phyloP scores from a whole-genome alignment of 1,284 basidiomycete species.

The Leccinum solheimii region DNA sequence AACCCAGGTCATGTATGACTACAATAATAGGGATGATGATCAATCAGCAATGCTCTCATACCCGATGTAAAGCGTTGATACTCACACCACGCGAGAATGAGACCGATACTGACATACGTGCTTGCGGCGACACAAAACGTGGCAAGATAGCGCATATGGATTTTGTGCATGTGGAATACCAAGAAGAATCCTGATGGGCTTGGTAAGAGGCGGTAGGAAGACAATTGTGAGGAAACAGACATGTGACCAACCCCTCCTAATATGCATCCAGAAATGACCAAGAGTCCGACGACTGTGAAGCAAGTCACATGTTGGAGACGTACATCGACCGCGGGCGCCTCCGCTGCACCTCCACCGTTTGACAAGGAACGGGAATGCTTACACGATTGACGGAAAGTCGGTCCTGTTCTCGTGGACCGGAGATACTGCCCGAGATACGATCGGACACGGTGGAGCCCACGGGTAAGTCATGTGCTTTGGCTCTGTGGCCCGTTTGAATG shows the following conservation, averaged over 20 bases:
- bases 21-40: background rate
- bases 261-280: constrained; percentile 50
- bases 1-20: constrained; percentile 76
- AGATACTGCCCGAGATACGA: constrained; percentile 11
- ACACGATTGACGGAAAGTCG: background rate
- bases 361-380: background rate
- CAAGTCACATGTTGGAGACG: background rate
- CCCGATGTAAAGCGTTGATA: constrained; percentile 5
- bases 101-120: constrained; percentile 66
- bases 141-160: constrained; percentile 61
- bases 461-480: constrained; percentile 1
- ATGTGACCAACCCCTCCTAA: constrained; percentile 65
- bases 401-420: background rate
- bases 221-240: constrained; percentile 15
- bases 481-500: background rate
- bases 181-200: constrained; percentile 23
- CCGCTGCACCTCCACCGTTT: background rate
- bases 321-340: constrained; percentile 2
- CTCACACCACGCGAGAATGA: constrained; percentile 74
- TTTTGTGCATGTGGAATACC: constrained; percentile 37
- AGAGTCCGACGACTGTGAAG: constrained; percentile 53
- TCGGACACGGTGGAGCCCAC: background rate
- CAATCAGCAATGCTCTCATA: background rate
- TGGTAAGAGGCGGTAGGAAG: background rate
- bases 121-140: constrained; percentile 70